Base-by-base conservation (phyloP, 2,329 filamentous ascomycete genomes). In the Venturiaceae sp. region DNA sequence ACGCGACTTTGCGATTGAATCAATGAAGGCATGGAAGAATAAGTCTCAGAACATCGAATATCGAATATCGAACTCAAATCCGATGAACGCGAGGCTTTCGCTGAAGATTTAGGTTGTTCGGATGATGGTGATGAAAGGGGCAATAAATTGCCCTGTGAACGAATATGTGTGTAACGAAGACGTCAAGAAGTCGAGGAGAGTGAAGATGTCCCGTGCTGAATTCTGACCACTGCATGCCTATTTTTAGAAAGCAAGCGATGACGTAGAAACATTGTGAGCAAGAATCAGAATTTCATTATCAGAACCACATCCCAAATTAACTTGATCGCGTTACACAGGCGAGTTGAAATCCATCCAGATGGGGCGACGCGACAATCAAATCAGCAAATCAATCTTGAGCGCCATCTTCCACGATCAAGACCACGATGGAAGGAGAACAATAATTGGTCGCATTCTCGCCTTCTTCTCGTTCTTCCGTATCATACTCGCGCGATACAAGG, bases 381-480 rank as follows among this genome's bases (percentile, higher is more conserved):
- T 78, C 58, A 72, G 74, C 30, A 70, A 71, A 8, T 77, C 75
- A 14, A 68, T 77, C 59, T 67, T 73, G 54, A 67, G 65, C 52
- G 71, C 74, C 54, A 68, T 77, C 57, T 62, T 69, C 44, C 66
- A 57, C 65, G 56, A 62, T 23, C 28, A 30, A 13, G 67, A 60
- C 64, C 62, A 32, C 65, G 65, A 19, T 58, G n/a, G 16, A 2
- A 64, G 7, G 61, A 62, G 5, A 67, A 65, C 64, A 60, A 64
- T 75, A 0, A 67, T 82, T 21, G 70, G 71, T 23, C 73, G 74
- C 44, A 70, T 82, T 44, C 62, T 81, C 26, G 70, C 76, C 21
- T 80, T 85, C 63, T 84, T 85, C 67, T 74, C 76, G 0, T 63
- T 83, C 3, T 80, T 78, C 66, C 71, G 75, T 55, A 72, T 83